Evolutionary conservation across 495 filamentous ascomycete species (phyloP).

Genomic region (Penicillium paxilli): DNA sequence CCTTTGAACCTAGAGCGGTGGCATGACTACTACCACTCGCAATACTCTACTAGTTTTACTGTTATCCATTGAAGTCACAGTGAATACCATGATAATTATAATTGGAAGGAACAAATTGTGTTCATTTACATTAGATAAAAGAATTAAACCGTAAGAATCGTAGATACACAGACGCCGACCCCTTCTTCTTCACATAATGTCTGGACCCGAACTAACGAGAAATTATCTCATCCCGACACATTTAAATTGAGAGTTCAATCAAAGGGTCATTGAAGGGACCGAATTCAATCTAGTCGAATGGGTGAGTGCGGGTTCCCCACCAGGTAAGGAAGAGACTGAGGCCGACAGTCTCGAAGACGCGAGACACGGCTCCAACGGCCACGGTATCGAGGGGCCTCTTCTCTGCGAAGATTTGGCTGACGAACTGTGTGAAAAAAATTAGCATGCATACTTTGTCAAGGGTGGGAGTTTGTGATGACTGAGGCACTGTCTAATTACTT

Average conservation of each 20-base stretch:
- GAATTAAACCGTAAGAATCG: neutral
- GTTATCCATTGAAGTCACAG: too few relatives aligned
- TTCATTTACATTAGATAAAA: constrained; percentile 8
- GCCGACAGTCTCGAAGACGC: constrained; percentile 90
- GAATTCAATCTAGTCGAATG: constrained; percentile 58
- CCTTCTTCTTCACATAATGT: neutral
- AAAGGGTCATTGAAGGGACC: too few relatives aligned
- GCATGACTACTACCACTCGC: too few relatives aligned
- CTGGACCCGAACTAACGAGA: neutral
- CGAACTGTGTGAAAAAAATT: constrained; percentile 57
- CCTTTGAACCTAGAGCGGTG: too few relatives aligned
- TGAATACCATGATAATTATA: neutral
- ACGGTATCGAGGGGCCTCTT: constrained; percentile 88
- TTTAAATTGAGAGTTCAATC: too few relatives aligned
- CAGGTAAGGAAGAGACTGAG: constrained; percentile 89
- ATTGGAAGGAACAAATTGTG: neutral
- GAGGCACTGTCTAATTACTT: constrained; percentile 36
- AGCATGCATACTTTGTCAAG: neutral
- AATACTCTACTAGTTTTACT: too few relatives aligned
- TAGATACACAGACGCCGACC: constrained; percentile 2
- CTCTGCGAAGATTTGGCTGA: constrained; percentile 84
- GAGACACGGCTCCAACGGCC: constrained; percentile 77
- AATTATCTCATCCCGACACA: neutral
- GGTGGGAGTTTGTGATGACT: neutral
- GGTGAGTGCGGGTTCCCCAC: constrained; percentile 94